Percentiles rank a stretch among this genome's conserved stretches.
Conservation (phyloP, 23 red algal genomes). For the Gracilaria gracilis region DNA sequence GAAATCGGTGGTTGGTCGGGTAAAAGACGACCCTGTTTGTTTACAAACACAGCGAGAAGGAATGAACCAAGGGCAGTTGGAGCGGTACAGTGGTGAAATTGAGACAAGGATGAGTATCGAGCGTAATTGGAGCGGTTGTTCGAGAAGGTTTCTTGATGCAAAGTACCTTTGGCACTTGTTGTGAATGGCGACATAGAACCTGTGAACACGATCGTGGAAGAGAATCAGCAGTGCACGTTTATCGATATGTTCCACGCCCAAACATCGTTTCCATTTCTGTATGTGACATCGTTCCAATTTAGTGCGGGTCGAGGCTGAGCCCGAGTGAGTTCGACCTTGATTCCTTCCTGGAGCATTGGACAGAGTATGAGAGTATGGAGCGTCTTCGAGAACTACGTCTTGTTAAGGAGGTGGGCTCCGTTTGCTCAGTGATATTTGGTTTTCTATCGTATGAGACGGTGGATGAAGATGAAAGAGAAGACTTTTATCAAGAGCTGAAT, state of each 20-base stretch:
- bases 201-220: neutral
- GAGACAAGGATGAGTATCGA: neutral
- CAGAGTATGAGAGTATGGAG: constrained; percentile 23
- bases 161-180: neutral
- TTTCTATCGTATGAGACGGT: neutral
- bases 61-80: constrained; percentile 7
- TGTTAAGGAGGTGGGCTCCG: neutral
- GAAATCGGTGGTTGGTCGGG: neutral
- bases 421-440: neutral
- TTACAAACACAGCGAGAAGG: neutral
- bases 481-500: neutral
- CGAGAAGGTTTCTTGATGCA: neutral
- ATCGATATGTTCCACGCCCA: constrained; percentile 10
- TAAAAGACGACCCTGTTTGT: neutral
- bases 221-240: neutral
- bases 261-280: constrained; percentile 12
- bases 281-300: neutral
- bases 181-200: neutral
- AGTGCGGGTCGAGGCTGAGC: neutral
- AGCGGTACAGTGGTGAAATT: constrained; percentile 5
- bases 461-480: neutral
- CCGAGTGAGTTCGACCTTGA: neutral
- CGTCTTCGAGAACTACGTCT: neutral
- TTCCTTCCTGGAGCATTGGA: neutral
- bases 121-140: neutral